Evolutionary conservation across 768 basidiomycete genomes (phyloP), one percentile per base, ranked within the genome.

Genomic region (Imleria badia): DNA sequence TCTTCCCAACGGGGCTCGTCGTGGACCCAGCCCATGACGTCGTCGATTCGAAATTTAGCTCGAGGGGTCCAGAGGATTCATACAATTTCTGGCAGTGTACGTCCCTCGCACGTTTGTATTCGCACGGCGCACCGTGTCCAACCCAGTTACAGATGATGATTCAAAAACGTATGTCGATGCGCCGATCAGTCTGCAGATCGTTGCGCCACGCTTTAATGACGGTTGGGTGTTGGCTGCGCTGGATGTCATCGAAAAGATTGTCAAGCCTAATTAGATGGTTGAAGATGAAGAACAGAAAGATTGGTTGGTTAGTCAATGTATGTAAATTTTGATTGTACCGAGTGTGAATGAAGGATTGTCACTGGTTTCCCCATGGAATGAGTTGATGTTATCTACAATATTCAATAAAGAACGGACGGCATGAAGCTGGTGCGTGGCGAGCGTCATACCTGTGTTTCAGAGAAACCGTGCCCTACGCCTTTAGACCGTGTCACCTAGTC

Each of bases 1-100:
- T 78, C 6, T 76, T 80, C 64, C 79, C 78, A 9, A 75, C 74
- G 19, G 76, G 77, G 19, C 66, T 72, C 22, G 36, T 54, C 15
- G 58, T 52, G 40, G 65, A 72, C 49, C 61, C 72, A 38, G 38
- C 59, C 2, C 5, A 67, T 7, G 73, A 74, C 30, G 13, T 46
- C 20, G 12, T 54, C 17, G 40, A 60, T 41, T 40, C 64, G 7
- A 29, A 19, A 20, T 53, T 54, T 31, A 41, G 33, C 1, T 45
- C 54, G 17, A 34, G 65, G 45, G 49, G 66, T 15, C 53, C 60
- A 5, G 66, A 63, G 0, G 68, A 68, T 38, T 53, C 53, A 2
- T 62, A 55, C 34, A 62, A 67, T 17, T 52, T 34, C 12, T 29
- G 48, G 2, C 26, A 55, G 11, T 68, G 67, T 68, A 44, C 31